A percentile compares a stretch with the other conserved stretches of the same genome.
These are phyloP conservation scores for Solanum medicagineum DNA, from an alignment of 257 asterid species.

Conservation along the genomic window DNA sequence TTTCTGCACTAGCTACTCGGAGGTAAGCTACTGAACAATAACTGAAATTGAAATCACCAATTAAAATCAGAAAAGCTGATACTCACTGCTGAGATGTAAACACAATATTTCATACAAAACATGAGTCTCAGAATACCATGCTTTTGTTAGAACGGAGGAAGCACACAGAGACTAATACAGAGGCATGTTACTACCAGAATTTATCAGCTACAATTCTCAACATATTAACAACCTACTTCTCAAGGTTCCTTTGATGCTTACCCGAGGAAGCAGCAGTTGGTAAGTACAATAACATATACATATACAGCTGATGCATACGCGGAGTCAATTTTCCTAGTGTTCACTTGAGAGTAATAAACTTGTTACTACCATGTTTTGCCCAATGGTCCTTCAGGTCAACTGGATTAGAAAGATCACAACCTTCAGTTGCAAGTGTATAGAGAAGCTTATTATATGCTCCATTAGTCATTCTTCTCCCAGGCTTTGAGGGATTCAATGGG, in stretches of 20 bases:
- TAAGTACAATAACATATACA: neutral
- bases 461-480: conserved; percentile 27
- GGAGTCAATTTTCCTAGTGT: neutral
- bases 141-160: neutral
- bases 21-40: neutral
- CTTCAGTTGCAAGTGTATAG: conserved; percentile 18
- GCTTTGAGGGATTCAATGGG: conserved; percentile 19
- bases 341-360: conserved; percentile 19
- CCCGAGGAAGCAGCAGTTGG: neutral
- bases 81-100: neutral
- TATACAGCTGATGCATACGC: neutral
- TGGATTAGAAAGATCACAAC: conserved; percentile 24
- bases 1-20: neutral
- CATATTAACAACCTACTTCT: neutral
- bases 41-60: neutral
- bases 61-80: neutral
- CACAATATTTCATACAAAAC: neutral
- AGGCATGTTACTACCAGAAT: neutral
- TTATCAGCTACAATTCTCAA: neutral
- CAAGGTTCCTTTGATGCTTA: neutral
- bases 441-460: conserved; percentile 27
- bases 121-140: neutral
- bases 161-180: neutral
- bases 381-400: conserved; percentile 28
- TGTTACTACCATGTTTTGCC: conserved; percentile 25